Conservation (phyloP, 768 basidiomycete genomes). For the Lactarius deliciosus region DNA sequence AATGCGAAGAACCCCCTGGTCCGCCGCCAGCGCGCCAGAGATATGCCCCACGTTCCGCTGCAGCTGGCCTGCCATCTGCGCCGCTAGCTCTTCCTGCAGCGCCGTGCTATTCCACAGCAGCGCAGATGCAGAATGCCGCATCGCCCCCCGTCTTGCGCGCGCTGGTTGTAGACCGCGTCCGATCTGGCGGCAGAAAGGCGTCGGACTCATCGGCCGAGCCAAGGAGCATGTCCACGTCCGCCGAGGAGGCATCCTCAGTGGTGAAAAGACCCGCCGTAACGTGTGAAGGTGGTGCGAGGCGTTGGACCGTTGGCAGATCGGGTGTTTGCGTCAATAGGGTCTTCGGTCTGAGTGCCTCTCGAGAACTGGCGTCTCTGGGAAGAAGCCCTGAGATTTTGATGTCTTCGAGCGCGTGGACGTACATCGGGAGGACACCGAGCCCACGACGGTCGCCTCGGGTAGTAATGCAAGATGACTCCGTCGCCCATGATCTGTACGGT, state of each 20-base stretch:
- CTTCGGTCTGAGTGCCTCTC: too few relatives aligned
- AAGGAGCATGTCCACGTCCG: constrained; percentile 16
- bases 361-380: too few relatives aligned
- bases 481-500: too few relatives aligned
- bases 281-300: constrained; percentile 28
- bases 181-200: constrained; percentile 35
- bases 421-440: too few relatives aligned
- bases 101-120: constrained; percentile 49
- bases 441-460: too few relatives aligned
- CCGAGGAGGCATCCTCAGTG: not conserved
- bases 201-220: constrained; percentile 26
- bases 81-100: too few relatives aligned
- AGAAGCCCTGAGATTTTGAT: too few relatives aligned
- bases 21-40: constrained; percentile 65
- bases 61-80: constrained; percentile 83
- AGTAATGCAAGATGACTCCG: too few relatives aligned
- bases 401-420: too few relatives aligned
- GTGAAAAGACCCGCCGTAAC: constrained; percentile 26
- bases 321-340: not conserved
- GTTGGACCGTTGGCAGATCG: constrained; percentile 44
- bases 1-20: constrained; percentile 65
- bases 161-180: too few relatives aligned
- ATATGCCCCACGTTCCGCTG: constrained; percentile 82
- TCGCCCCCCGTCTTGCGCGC: constrained; percentile 26
- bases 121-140: constrained; percentile 36